Conservation (phyloP, 352 stramenopile species). For the Phytophthora idaei region DNA sequence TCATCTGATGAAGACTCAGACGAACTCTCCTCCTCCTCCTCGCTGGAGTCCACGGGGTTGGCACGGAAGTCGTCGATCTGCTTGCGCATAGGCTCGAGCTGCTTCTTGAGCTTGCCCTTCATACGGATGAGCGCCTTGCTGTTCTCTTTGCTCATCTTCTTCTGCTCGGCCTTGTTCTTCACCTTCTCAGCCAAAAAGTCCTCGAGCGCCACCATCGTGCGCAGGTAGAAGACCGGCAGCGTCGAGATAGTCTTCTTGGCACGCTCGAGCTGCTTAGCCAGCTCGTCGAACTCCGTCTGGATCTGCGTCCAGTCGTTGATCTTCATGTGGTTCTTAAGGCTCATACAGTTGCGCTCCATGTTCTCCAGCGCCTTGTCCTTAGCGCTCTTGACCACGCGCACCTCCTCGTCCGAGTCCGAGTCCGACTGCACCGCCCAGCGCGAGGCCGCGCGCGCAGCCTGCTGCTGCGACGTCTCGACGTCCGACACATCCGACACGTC, state of each 20-base stretch:
- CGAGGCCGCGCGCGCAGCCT: slow-evolving; percentile 72
- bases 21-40: slow-evolving; percentile 61
- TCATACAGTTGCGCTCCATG: slow-evolving; percentile 69
- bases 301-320: slow-evolving; percentile 96
- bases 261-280: slow-evolving; percentile 93
- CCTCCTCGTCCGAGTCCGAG: slow-evolving; percentile 86
- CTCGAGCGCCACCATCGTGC: slow-evolving; percentile 93
- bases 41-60: slow-evolving; percentile 86
- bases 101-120: slow-evolving; percentile 97
- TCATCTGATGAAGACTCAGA: slow-evolving; percentile 41
- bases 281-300: slow-evolving; percentile 94
- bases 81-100: slow-evolving; percentile 92
- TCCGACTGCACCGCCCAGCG: slow-evolving; percentile 86
- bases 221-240: slow-evolving; percentile 93
- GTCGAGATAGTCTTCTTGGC: slow-evolving; percentile 86
- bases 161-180: slow-evolving; percentile 96
- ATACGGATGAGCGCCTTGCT: slow-evolving; percentile 96
- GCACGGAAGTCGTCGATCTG: slow-evolving; percentile 92
- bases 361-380: slow-evolving; percentile 91
- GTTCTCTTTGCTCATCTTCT: slow-evolving; percentile 97
- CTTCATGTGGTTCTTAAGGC: slow-evolving; percentile 93
- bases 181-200: slow-evolving; percentile 92
- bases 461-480: slow-evolving; percentile 75
- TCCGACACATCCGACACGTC: slow-evolving; percentile 78
- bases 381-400: slow-evolving; percentile 95